Conservation (phyloP, 208 protist species). For the Acanthamoeba lenticulata region DNA sequence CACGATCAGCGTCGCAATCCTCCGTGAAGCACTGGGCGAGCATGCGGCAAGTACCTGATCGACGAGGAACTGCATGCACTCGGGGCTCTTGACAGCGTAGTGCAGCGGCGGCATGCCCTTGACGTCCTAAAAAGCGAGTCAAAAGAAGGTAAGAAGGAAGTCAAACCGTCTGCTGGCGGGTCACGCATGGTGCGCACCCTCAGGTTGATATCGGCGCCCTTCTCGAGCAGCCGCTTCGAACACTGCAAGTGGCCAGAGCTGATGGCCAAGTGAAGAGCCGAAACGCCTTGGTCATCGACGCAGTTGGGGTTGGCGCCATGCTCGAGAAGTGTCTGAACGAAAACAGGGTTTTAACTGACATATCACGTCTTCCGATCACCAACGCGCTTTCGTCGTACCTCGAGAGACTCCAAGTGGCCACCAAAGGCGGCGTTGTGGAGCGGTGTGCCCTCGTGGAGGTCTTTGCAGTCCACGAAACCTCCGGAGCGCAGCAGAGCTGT, state of each 20-base stretch:
- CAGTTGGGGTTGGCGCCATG: slow-evolving; percentile 19
- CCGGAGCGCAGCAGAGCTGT: neutral
- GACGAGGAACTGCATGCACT: slow-evolving; percentile 45
- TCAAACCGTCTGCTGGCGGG: neutral
- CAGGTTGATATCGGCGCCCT: slow-evolving; percentile 54
- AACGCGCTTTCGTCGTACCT: neutral
- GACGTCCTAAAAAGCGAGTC: neutral
- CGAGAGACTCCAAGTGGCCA: slow-evolving; percentile 13
- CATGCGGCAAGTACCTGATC: too few species aligned
- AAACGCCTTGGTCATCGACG: neutral
- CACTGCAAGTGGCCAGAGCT: slow-evolving; percentile 12
- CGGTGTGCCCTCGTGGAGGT: slow-evolving; percentile 76
- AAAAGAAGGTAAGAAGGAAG: neutral
- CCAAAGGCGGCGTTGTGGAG: slow-evolving; percentile 74
- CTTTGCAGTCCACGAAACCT: slow-evolving; percentile 69
- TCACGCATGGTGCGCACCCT: neutral
- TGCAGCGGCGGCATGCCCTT: slow-evolving; percentile 56
- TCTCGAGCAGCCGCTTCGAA: slow-evolving; percentile 20
- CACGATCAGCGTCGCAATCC: neutral
- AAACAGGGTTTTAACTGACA: too few species aligned
- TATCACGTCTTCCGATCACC: too few species aligned
- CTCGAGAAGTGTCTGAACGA: neutral
- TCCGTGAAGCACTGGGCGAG: neutral
- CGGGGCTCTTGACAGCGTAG: slow-evolving; percentile 58
- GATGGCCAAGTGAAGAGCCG: slow-evolving; percentile 63